Conservation (phyloP, 768 basidiomycete species). For the Hysterangium stoloniferum region DNA sequence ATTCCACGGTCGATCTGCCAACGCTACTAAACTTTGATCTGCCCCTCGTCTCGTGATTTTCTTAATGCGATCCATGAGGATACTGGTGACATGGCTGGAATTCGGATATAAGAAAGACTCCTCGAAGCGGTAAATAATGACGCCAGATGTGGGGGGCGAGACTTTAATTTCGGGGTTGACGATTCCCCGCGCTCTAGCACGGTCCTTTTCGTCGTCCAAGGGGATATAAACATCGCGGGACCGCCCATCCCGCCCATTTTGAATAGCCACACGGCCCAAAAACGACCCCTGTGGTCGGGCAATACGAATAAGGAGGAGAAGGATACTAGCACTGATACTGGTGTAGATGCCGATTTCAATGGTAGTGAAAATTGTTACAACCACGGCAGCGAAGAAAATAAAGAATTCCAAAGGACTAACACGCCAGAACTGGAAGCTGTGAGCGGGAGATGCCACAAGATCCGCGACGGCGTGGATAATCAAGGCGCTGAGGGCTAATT, state of each 20-base stretch:
- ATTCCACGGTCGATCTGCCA: constrained; percentile 88
- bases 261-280: constrained; percentile 65
- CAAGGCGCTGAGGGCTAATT: constrained; percentile 68
- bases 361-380: constrained; percentile 86
- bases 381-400: constrained; percentile 80
- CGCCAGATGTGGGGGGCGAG: constrained; percentile 71
- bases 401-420: constrained; percentile 88
- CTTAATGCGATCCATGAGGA: constrained; percentile 78
- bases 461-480: constrained; percentile 92
- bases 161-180: constrained; percentile 67
- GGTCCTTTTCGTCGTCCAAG: constrained; percentile 22
- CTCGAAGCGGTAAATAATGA: constrained; percentile 87
- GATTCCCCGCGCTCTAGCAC: constrained; percentile 31
- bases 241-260: constrained; percentile 21
- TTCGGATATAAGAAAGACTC: constrained; percentile 88
- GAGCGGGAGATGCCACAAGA: constrained; percentile 74
- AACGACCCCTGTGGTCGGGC: constrained; percentile 86
- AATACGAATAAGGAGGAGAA: constrained; percentile 74
- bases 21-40: constrained; percentile 55
- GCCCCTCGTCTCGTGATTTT: constrained; percentile 65
- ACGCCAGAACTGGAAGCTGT: constrained; percentile 88
- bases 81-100: constrained; percentile 56
- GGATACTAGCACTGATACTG: constrained; percentile 72
- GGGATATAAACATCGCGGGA: constrained; percentile 74
- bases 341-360: constrained; percentile 92